Percentiles rank a stretch among this genome's conserved stretches.
Conservation (phyloP, 306 rosid genomes). For the Casuarina equisetifolia region DNA sequence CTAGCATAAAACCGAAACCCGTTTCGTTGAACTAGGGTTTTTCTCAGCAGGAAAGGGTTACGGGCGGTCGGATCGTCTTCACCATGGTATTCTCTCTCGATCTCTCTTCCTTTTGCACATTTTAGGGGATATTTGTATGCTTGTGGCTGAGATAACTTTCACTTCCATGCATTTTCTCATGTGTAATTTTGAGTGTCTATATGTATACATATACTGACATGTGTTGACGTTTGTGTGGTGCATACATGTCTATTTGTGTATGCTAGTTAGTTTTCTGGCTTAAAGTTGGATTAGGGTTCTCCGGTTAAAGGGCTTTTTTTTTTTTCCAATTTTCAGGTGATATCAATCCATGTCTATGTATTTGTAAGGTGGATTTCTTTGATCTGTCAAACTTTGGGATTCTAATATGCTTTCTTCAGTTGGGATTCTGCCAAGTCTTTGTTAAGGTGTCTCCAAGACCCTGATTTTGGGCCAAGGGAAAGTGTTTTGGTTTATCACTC, state of each 20-base stretch:
- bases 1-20: background rate
- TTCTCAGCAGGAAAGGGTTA: background rate
- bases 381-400: too few species aligned
- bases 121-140: background rate
- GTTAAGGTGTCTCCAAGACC: background rate
- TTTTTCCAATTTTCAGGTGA: background rate
- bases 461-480: background rate
- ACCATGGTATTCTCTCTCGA: background rate
- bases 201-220: too few species aligned
- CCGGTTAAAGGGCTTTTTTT: background rate
- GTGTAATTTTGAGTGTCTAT: too few species aligned
- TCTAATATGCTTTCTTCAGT: too few species aligned
- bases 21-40: background rate
- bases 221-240: background rate
- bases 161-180: background rate
- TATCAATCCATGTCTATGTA: too few species aligned
- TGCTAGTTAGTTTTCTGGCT: background rate
- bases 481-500: background rate
- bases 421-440: background rate
- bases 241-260: background rate
- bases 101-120: background rate
- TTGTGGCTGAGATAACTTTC: background rate
- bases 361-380: too few species aligned
- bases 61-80: background rate
- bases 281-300: background rate